Base-by-base conservation (phyloP, 176 grass and related monocot genomes). In the Dendrocalamus sinicus region DNA sequence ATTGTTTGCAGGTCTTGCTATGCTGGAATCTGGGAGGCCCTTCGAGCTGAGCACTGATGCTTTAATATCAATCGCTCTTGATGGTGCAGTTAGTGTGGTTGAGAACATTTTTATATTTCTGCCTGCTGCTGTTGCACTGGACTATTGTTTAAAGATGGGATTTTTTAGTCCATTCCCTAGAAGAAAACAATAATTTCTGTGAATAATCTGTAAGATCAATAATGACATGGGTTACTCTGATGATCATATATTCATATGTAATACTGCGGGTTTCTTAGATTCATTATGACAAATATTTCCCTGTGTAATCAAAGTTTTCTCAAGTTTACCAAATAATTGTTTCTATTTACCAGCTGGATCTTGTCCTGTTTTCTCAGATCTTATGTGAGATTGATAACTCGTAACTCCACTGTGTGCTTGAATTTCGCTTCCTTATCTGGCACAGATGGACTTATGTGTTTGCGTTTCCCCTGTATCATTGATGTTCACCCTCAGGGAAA, bases 101-200 rank as follows among this genome's bases (percentile, higher is more conserved):
- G 88, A 94, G 82, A 96, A 86, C 22, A 82, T 92, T 60, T 96
- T 99, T 64, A 91, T 94, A 78, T 96, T 96, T 89, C 71, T 99
- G 9, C 78, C 89, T 83, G 87, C 93, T 84, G 84, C 96, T 74
- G 73, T 96, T 91, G 93, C 96, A 30, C 85, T 99, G 60, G 96
- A 99, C 73, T 96, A 82, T 52, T 99, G 93, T 79, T 96, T 99
- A 82, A 99, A 99, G 85, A 92, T 90, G 81, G 77, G 83, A 45
- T 17, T 96, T 86, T 76, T 99, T 79, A 94, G 93, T 86, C 93
- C 96, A 81, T 96, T 96, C 35, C 92, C 94, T 73, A 88, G 72
- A 32, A 86, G 81, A 82, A 91, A 92, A 86, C 81, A 88, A 76
- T 94, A 89, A 67, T 69, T 75, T 79, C 62, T 62, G 9, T 62